phyloP scores from a whole-genome alignment of 2,329 filamentous ascomycete genomes.

The Aspergillus persii region DNA sequence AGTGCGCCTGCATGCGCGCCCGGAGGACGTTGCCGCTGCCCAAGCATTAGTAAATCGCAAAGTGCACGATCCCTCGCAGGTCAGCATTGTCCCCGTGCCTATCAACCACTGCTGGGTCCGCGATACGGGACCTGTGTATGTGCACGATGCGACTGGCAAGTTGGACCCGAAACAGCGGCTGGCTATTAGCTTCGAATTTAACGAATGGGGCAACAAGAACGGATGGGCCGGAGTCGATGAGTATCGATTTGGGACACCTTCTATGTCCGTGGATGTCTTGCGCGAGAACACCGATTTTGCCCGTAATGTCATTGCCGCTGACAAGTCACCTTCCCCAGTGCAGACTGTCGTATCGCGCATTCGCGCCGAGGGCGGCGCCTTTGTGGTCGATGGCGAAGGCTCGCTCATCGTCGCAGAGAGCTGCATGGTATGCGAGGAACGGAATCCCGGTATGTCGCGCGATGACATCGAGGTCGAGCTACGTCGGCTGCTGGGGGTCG shows the following conservation, averaged over 20 bases:
- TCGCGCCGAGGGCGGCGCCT: conserved; percentile 25
- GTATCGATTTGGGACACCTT: conserved; percentile 12
- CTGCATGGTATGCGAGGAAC: conserved; percentile 25
- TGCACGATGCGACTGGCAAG: conserved; percentile 15
- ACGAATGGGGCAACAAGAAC: conserved; percentile 23
- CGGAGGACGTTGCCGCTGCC: conserved; percentile 17
- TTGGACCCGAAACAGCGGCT: conserved; percentile 14
- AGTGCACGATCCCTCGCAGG: conserved; percentile 3
- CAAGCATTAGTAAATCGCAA: conserved; percentile 10
- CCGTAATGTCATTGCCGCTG: conserved; percentile 15
- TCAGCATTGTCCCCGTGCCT: conserved; percentile 16
- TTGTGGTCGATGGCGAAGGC: conserved; percentile 31
- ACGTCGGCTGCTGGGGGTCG: conserved; percentile 22
- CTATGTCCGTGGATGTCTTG: conserved; percentile 11
- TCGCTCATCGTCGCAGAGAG: conserved; percentile 30
- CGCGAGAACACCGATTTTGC: conserved; percentile 19
- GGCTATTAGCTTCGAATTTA: conserved; percentile 20
- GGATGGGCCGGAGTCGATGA: conserved; percentile 14
- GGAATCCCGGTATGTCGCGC: conserved; percentile 24
- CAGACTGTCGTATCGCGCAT: conserved; percentile 17
- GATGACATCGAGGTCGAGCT: conserved; percentile 24
- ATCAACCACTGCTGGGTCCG: conserved; percentile 24
- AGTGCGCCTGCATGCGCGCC: conserved; percentile 19
- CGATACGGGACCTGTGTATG: conserved; percentile 22
- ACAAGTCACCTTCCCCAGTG: conserved; percentile 11